Percentiles rank a stretch among this genome's conserved stretches.
Conservation (phyloP, 345 rosid species). For the Anacardium occidentale region DNA sequence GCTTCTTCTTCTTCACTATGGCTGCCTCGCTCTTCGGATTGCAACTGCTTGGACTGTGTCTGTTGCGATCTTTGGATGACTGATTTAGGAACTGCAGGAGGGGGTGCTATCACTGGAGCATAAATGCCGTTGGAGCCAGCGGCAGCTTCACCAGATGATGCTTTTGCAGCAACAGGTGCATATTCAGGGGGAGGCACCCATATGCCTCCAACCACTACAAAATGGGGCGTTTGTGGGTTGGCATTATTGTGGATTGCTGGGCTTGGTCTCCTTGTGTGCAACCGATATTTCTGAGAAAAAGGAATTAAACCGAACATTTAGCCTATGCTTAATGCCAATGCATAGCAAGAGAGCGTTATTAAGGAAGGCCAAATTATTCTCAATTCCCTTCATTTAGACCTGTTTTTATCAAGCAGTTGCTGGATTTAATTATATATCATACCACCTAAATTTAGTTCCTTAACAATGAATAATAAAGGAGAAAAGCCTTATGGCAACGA, state of each 20-base stretch:
- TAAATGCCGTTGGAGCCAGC: conserved; percentile 32
- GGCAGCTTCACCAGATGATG: conserved; percentile 25
- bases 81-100: conserved; percentile 10
- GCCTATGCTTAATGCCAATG: background rate
- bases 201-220: conserved; percentile 86
- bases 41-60: conserved; percentile 29
- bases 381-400: background rate
- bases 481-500: conserved; percentile 2
- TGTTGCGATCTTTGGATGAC: conserved; percentile 13
- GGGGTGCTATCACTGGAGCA: conserved; percentile 47
- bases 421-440: background rate
- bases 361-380: too few species aligned
- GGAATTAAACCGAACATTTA: background rate
- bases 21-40: conserved; percentile 49
- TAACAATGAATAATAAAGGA: too few species aligned
- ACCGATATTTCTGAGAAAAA: conserved; percentile 72
- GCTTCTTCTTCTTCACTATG: conserved; percentile 36
- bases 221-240: conserved; percentile 65
- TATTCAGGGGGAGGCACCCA: conserved; percentile 80
- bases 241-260: conserved; percentile 38
- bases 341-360: background rate
- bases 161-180: conserved; percentile 36
- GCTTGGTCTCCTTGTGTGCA: conserved; percentile 83
- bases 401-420: background rate
- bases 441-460: background rate